These are phyloP conservation scores for Cydonia oblonga DNA, from an alignment of 331 rosid genomes.

Conservation along the genomic window DNA sequence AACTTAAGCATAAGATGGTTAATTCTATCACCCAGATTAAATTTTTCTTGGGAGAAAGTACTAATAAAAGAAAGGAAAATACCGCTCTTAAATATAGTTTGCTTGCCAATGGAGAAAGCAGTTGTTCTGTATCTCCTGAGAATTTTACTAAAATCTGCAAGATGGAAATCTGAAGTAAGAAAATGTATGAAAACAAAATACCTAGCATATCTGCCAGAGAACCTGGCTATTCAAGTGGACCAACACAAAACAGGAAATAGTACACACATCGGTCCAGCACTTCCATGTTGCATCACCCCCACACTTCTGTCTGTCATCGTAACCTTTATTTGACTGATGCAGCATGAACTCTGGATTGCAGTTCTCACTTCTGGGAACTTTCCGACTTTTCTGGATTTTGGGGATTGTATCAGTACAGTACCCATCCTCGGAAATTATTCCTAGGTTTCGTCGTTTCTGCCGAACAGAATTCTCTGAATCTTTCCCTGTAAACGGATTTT, in stretches of 20 bases:
- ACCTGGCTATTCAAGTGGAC: slow-evolving; percentile 13
- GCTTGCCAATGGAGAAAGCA: slow-evolving; percentile 46
- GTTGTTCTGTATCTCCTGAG: slow-evolving; percentile 32
- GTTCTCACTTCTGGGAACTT: slow-evolving; percentile 27
- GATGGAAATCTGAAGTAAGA: slow-evolving; percentile 15
- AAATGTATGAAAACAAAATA: background rate
- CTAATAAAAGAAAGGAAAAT: background rate
- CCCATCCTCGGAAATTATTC: slow-evolving; percentile 21
- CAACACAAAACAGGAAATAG: background rate
- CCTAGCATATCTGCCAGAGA: background rate
- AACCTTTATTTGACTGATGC: slow-evolving; percentile 16
- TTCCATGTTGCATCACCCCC: slow-evolving; percentile 24
- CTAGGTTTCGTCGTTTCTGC: slow-evolving; percentile 41
- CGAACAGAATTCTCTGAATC: slow-evolving; percentile 30
- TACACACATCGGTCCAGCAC: slow-evolving; percentile 55
- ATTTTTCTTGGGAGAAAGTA: background rate
- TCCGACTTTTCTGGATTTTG: slow-evolving; percentile 24
- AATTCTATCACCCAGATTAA: background rate
- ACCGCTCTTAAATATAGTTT: slow-evolving; percentile 50
- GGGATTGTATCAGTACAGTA: slow-evolving; percentile 18
- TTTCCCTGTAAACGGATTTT: slow-evolving; percentile 19
- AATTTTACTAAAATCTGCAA: slow-evolving; percentile 50
- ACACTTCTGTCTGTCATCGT: slow-evolving; percentile 25
- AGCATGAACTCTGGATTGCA: slow-evolving; percentile 14
- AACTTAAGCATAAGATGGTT: slow-evolving; percentile 1